Conservation (phyloP, 768 basidiomycete species). For the Mycena epipterygia region DNA sequence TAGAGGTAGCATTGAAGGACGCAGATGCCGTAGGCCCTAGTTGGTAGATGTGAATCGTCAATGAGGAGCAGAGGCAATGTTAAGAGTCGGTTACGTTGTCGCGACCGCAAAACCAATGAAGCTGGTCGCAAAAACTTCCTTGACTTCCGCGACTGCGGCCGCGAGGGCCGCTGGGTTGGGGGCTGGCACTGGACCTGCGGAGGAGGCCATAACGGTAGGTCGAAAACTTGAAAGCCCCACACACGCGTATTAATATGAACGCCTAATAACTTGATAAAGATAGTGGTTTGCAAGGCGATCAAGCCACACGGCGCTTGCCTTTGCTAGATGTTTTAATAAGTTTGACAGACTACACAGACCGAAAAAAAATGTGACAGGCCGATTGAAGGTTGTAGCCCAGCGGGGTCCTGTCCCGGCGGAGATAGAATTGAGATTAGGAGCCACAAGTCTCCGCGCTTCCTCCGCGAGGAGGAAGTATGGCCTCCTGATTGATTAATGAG, state of each 20-base stretch:
- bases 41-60: background rate
- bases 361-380: background rate
- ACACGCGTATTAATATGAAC: background rate
- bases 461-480: too few species aligned
- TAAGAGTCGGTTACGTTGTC: slow-evolving; percentile 7
- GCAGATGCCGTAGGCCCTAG: slow-evolving; percentile 23
- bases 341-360: background rate
- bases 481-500: too few species aligned
- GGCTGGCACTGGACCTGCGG: background rate
- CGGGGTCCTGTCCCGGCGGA: too few species aligned
- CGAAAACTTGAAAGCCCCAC: background rate
- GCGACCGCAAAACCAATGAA: slow-evolving; percentile 31
- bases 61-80: background rate
- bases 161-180: slow-evolving; percentile 2
- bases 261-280: background rate
- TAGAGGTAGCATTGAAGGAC: slow-evolving; percentile 22
- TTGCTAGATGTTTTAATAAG: background rate
- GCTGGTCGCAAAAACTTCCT: slow-evolving; percentile 24
- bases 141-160: slow-evolving; percentile 15
- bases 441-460: too few species aligned
- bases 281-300: background rate
- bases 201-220: background rate
- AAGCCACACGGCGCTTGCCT: background rate
- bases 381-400: background rate
- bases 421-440: too few species aligned